These are phyloP conservation scores for Neospora caninum DNA, from an alignment of 169 alveolate species.

Conservation along the genomic window DNA sequence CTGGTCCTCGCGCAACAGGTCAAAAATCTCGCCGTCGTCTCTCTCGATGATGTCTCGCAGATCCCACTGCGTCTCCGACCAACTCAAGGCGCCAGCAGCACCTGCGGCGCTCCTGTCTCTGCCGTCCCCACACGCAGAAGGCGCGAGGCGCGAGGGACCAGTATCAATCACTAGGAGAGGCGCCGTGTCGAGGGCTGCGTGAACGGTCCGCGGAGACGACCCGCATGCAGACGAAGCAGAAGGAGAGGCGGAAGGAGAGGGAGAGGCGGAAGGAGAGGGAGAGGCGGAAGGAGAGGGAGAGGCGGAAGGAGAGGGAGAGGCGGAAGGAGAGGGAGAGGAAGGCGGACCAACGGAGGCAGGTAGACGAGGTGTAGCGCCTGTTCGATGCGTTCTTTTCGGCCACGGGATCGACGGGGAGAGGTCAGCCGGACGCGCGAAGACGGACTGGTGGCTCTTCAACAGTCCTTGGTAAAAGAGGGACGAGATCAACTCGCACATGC, in stretches of 20 bases:
- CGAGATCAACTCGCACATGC: not conserved
- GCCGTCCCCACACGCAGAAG: not conserved
- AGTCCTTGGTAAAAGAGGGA: not conserved
- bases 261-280: not conserved
- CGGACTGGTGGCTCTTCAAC: not conserved
- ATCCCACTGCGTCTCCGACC: not conserved
- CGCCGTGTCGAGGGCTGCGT: not conserved
- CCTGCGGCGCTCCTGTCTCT: not conserved
- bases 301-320: too few species aligned
- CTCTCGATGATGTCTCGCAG: not conserved
- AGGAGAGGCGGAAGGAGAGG: too few species aligned
- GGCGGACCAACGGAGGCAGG: not conserved
- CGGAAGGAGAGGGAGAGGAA: too few species aligned
- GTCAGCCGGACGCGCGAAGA: not conserved
- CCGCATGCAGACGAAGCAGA: not conserved
- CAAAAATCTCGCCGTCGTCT: not conserved
- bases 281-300: not conserved
- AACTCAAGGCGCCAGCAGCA: not conserved
- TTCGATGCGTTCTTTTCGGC: not conserved
- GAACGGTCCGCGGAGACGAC: not conserved
- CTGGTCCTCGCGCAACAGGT: not conserved
- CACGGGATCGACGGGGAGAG: not conserved
- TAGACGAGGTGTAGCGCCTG: not conserved
- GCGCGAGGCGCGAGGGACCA: not conserved
- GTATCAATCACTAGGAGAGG: not conserved